phyloP scores from a whole-genome alignment of 176 grass and related monocot genomes.

The Saccharum spontaneum region DNA sequence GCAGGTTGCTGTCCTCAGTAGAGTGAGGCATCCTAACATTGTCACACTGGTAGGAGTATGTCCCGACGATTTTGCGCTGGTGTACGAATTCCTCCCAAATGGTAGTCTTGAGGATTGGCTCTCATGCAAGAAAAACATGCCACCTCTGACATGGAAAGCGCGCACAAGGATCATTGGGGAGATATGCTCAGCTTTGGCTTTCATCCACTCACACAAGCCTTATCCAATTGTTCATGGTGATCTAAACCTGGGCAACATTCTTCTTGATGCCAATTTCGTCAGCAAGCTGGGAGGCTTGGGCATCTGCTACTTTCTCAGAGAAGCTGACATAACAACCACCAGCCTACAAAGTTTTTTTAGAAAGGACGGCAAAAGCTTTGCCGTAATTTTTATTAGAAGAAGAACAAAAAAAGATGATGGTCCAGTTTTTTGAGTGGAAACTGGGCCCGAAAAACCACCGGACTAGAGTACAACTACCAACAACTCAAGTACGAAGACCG shows the following conservation, averaged over 20 bases:
- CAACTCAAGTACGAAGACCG: no score
- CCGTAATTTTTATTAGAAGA: no score
- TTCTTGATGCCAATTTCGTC: slow-evolving; percentile 67
- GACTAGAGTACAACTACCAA: no score
- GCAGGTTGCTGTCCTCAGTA: slow-evolving; percentile 61
- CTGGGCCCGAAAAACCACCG: no score
- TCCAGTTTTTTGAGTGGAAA: no score
- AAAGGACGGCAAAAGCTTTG: no score
- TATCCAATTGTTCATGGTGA: slow-evolving; percentile 63
- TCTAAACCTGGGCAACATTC: slow-evolving; percentile 67
- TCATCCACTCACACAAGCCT: slow-evolving; percentile 73
- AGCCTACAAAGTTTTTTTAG: not conserved
- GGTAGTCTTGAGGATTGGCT: slow-evolving; percentile 73
- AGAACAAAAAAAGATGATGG: no score
- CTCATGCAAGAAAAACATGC: slow-evolving; percentile 26
- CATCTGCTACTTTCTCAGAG: slow-evolving; percentile 40
- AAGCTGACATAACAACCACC: slow-evolving; percentile 34
- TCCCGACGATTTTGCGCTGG: slow-evolving; percentile 43
- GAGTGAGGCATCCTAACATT: slow-evolving; percentile 78
- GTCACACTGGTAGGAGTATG: slow-evolving; percentile 72
- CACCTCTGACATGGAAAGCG: slow-evolving; percentile 63
- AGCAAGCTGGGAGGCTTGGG: slow-evolving; percentile 75
- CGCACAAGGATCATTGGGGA: slow-evolving; percentile 63
- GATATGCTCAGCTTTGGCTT: slow-evolving; percentile 75
- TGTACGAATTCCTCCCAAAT: slow-evolving; percentile 82